Evolutionary conservation across 305 asterid species (phyloP).

Genomic region (Fraxinus xanthoxyloides): DNA sequence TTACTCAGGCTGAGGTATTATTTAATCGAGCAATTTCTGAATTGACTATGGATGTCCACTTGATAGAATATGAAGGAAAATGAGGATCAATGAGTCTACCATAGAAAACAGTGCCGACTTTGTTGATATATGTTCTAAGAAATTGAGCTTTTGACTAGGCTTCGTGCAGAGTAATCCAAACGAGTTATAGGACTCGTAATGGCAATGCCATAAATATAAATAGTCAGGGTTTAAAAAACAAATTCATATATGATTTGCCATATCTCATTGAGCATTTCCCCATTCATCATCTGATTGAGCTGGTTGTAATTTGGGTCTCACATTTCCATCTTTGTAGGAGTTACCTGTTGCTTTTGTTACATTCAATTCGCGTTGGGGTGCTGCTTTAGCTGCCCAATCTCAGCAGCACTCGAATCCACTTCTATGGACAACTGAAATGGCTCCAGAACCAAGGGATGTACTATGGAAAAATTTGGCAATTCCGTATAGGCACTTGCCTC

Average conservation of each 20-base stretch:
- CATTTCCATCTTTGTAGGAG: constrained; percentile 46
- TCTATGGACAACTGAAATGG: constrained; percentile 82
- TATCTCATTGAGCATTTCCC: background rate
- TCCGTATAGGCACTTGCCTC: constrained; percentile 56
- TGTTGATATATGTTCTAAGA: background rate
- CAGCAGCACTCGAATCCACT: constrained; percentile 82
- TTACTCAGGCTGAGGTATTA: background rate
- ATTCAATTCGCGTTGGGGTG: constrained; percentile 87
- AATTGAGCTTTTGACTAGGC: background rate
- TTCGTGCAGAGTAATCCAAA: background rate
- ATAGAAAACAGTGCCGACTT: background rate
- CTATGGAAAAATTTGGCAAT: constrained; percentile 72
- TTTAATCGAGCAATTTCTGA: background rate
- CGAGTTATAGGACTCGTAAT: background rate
- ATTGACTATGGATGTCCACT: background rate
- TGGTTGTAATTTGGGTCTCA: constrained; percentile 11
- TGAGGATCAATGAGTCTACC: background rate
- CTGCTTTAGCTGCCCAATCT: constrained; percentile 92
- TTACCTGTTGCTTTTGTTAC: constrained; percentile 92
- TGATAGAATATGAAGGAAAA: background rate
- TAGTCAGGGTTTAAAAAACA: background rate
- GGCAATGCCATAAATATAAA: background rate
- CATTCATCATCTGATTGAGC: background rate
- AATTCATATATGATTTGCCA: background rate
- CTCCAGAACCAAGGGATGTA: constrained; percentile 96